Evolutionary conservation across 768 basidiomycete species (phyloP).

Genomic region (Stropharia rugosoannulata): DNA sequence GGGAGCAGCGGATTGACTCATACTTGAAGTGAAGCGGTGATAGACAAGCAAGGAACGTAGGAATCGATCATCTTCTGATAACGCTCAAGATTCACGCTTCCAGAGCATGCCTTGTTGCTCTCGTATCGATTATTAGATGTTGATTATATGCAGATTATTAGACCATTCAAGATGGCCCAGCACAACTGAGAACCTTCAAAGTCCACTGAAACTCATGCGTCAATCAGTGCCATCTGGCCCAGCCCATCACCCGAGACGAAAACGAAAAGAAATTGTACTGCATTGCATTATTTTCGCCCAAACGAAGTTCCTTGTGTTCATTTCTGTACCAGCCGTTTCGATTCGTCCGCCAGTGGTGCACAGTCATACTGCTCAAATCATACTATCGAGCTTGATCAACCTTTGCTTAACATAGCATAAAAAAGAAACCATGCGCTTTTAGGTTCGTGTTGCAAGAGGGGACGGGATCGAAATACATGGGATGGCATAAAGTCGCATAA

Average conservation of each 20-base stretch:
- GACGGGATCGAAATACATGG: slow-evolving; percentile 19
- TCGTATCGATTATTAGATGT: too few species aligned
- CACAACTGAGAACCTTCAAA: neutral
- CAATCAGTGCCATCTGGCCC: too few species aligned
- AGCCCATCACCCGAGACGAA: neutral
- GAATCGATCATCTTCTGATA: neutral
- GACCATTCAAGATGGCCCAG: neutral
- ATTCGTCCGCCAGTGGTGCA: too few species aligned
- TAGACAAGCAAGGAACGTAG: neutral
- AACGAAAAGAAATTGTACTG: neutral
- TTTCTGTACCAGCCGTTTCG: too few species aligned
- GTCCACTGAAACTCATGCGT: too few species aligned
- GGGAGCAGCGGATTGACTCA: neutral
- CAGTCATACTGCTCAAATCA: too few species aligned
- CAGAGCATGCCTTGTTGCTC: neutral
- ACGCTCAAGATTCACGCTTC: too few species aligned
- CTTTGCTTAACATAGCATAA: neutral
- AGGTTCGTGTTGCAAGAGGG: slow-evolving; percentile 12
- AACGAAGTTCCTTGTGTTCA: too few species aligned
- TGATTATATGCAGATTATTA: too few species aligned
- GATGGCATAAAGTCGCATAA: slow-evolving; percentile 13
- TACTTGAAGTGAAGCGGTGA: neutral
- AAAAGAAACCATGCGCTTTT: slow-evolving; percentile 5
- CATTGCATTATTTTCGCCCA: too few species aligned
- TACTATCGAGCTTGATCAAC: neutral